These are phyloP conservation scores for Claviceps cyperi DNA, from an alignment of 2,329 filamentous ascomycete genomes.

Conservation along the genomic window DNA sequence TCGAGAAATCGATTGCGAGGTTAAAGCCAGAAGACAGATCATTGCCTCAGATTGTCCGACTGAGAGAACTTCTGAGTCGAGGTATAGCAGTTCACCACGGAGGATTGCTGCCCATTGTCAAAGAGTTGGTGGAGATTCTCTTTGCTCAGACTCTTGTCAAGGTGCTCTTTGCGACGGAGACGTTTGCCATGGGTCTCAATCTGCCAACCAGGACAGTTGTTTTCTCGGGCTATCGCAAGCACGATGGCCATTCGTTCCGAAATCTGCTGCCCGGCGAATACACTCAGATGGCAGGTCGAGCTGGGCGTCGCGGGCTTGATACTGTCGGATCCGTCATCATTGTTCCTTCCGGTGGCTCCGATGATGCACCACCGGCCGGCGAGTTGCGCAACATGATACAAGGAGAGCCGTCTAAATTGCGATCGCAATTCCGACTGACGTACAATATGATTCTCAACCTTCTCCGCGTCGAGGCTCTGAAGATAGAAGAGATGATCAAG, in stretches of 20 bases:
- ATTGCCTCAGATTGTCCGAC: constrained; percentile 80
- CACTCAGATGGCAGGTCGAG: constrained; percentile 95
- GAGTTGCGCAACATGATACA: constrained; percentile 88
- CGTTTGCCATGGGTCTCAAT: constrained; percentile 96
- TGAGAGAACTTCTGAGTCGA: constrained; percentile 71
- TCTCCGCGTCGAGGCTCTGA: constrained; percentile 84
- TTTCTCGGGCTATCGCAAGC: constrained; percentile 93
- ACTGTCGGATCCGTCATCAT: constrained; percentile 90
- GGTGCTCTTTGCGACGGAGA: constrained; percentile 93
- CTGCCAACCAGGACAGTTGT: constrained; percentile 91
- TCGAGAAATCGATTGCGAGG: constrained; percentile 85
- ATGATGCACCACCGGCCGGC: constrained; percentile 75
- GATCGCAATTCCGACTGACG: constrained; percentile 90
- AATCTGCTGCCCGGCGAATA: constrained; percentile 91
- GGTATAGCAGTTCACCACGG: constrained; percentile 96
- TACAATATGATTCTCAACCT: constrained; percentile 99
- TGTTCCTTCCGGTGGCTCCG: constrained; percentile 61
- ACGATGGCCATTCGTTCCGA: constrained; percentile 82
- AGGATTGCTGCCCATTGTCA: constrained; percentile 86
- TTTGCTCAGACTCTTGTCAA: constrained; percentile 94
- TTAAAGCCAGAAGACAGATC: constrained; percentile 79
- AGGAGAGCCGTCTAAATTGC: constrained; percentile 84
- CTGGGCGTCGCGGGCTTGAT: constrained; percentile 83
- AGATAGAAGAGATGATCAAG: constrained; percentile 99
- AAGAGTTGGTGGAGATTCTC: constrained; percentile 92